A percentile compares a stretch with the other conserved stretches of the same genome.
Evolutionary conservation across 768 basidiomycete genomes (phyloP).

Genomic region (Kwoniella dejecticola): DNA sequence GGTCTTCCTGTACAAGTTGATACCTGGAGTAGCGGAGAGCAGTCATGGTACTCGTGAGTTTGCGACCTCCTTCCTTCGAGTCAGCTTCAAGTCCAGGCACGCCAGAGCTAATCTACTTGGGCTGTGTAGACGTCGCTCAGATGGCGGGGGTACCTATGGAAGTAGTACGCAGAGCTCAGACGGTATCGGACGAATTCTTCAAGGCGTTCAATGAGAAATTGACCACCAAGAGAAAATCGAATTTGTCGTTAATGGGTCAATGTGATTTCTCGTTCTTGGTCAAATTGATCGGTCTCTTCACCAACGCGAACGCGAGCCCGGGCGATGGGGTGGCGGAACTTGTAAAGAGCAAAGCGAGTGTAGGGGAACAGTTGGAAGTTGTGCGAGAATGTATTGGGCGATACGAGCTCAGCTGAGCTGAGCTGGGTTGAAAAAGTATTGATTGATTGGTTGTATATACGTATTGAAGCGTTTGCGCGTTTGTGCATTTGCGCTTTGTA

Average conservation of each 20-base stretch:
- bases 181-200: constrained; percentile 82
- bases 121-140: constrained; percentile 68
- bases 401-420: neutral
- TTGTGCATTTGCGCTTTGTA: no score
- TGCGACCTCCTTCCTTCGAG: no score
- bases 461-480: no score
- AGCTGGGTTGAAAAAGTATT: no score
- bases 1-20: constrained; percentile 91
- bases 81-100: no score
- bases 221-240: constrained; percentile 59
- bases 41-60: constrained; percentile 54
- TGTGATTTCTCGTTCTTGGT: constrained; percentile 86
- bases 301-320: neutral
- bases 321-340: neutral
- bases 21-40: constrained; percentile 57
- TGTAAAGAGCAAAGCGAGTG: neutral
- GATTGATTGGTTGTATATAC: no score
- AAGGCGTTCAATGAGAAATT: constrained; percentile 77
- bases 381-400: constrained; percentile 3
- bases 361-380: constrained; percentile 6
- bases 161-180: constrained; percentile 85
- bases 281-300: constrained; percentile 16
- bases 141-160: constrained; percentile 82
- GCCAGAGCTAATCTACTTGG: constrained; percentile 62
- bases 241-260: constrained; percentile 77